Conservation (phyloP, 1,284 basidiomycete species). For the Moniliophthora roreri region DNA sequence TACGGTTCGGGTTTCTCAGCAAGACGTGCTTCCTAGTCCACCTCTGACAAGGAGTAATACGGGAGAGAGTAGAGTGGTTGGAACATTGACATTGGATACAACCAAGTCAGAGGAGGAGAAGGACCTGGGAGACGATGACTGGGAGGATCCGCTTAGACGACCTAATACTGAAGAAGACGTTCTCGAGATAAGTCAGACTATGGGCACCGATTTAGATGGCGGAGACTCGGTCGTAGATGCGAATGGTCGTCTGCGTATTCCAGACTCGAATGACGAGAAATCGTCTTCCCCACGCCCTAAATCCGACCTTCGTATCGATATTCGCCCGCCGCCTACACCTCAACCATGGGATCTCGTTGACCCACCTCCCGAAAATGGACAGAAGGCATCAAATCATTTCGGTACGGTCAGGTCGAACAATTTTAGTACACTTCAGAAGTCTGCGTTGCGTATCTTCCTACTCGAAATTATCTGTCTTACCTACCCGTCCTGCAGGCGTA, state of each 20-base stretch:
- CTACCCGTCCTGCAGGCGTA: constrained; percentile 28
- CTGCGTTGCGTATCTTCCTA: constrained; percentile 22
- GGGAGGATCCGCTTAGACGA: not conserved
- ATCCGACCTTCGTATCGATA: not conserved
- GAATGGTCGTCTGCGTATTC: not conserved
- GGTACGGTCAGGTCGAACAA: constrained; percentile 31
- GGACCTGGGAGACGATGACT: not conserved
- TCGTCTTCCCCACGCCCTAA: not conserved
- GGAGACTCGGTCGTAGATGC: not conserved
- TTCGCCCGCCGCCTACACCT: constrained; percentile 34
- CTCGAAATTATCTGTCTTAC: constrained; percentile 4
- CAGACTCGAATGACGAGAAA: not conserved
- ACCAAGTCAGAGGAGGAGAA: not conserved
- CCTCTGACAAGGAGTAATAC: constrained; percentile 3
- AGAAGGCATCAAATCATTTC: constrained; percentile 18
- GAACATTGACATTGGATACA: not conserved
- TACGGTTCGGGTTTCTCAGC: not conserved
- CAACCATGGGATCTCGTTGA: constrained; percentile 62
- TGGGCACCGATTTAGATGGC: no score
- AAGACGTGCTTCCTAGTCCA: not conserved
- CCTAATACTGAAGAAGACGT: no score
- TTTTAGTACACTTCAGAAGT: constrained; percentile 31
- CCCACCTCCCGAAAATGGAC: constrained; percentile 40
- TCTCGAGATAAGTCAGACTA: no score
- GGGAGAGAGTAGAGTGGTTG: not conserved